Evolutionary conservation across 2,329 filamentous ascomycete genomes (phyloP).

Genomic region (Aspergillus persii): DNA sequence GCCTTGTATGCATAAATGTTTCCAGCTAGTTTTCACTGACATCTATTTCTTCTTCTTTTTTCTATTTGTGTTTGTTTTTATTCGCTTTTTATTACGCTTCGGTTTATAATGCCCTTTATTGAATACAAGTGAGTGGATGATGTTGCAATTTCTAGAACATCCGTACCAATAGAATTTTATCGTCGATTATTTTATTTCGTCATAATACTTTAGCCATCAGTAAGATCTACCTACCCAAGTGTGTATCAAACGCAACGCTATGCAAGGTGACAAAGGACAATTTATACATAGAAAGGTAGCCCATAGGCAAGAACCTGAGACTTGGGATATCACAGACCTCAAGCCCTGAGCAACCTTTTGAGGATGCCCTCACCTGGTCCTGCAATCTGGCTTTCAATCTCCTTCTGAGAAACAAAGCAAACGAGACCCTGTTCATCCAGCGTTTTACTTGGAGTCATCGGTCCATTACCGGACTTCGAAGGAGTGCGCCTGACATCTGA

Average conservation of each 20-base stretch:
- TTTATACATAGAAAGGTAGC: neutral
- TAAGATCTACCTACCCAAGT: neutral
- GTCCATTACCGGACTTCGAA: slow-evolving; percentile 62
- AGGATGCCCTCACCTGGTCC: slow-evolving; percentile 52
- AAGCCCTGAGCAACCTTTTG: slow-evolving; percentile 37
- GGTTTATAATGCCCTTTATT: neutral
- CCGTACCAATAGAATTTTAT: neutral
- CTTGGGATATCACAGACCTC: slow-evolving; percentile 31
- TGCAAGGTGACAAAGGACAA: slow-evolving; percentile 1
- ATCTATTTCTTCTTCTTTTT: neutral
- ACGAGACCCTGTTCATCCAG: slow-evolving; percentile 75
- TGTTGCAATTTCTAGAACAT: slow-evolving; percentile 12
- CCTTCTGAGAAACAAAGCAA: slow-evolving; percentile 75
- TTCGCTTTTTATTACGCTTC: neutral
- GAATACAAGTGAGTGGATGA: slow-evolving; percentile 8
- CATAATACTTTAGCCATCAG: neutral
- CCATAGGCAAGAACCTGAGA: neutral
- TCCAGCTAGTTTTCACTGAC: slow-evolving; percentile 1
- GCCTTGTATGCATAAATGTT: neutral
- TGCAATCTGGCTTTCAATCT: slow-evolving; percentile 68
- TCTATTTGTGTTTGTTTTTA: neutral
- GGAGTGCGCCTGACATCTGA: slow-evolving; percentile 62
- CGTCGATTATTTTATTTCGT: neutral
- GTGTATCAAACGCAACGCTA: neutral
- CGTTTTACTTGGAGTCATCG: slow-evolving; percentile 51